Conservation (phyloP, 2,329 filamentous ascomycete species). For the Onygenales sp. region DNA sequence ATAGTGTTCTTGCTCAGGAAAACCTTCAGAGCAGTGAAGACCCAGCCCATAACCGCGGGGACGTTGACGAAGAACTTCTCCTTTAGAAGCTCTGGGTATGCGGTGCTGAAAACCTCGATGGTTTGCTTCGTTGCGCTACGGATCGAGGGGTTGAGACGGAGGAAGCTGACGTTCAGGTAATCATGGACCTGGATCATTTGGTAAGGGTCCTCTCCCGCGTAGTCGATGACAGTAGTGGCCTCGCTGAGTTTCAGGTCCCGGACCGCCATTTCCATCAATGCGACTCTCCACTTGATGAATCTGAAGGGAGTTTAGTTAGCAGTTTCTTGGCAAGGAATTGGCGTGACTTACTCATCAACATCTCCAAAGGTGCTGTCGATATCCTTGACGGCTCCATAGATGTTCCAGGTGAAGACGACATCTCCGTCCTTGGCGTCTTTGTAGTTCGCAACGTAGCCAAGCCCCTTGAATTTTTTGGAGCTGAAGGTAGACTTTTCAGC, state of each 20-base stretch:
- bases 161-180: conserved; percentile 79
- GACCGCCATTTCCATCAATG: conserved; percentile 80
- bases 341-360: conserved; percentile 58
- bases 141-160: conserved; percentile 68
- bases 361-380: conserved; percentile 73
- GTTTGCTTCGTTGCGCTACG: conserved; percentile 70
- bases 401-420: conserved; percentile 76
- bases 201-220: conserved; percentile 63
- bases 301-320: conserved; percentile 35
- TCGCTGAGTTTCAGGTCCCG: conserved; percentile 60
- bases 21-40: conserved; percentile 65
- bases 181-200: conserved; percentile 91
- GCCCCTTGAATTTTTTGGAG: conserved; percentile 59
- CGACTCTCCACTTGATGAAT: conserved; percentile 82
- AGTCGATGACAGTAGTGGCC: conserved; percentile 60
- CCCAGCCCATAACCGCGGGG: conserved; percentile 81
- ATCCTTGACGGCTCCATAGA: conserved; percentile 81
- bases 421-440: conserved; percentile 43
- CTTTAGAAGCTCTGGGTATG: conserved; percentile 80
- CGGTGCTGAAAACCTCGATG: conserved; percentile 68
- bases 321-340: background rate
- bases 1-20: conserved; percentile 64
- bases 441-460: conserved; percentile 76
- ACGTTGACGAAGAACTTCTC: conserved; percentile 97
- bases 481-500: conserved; percentile 54